phyloP scores from a whole-genome alignment of 345 rosid species.

The Rhodamnia argentea region DNA sequence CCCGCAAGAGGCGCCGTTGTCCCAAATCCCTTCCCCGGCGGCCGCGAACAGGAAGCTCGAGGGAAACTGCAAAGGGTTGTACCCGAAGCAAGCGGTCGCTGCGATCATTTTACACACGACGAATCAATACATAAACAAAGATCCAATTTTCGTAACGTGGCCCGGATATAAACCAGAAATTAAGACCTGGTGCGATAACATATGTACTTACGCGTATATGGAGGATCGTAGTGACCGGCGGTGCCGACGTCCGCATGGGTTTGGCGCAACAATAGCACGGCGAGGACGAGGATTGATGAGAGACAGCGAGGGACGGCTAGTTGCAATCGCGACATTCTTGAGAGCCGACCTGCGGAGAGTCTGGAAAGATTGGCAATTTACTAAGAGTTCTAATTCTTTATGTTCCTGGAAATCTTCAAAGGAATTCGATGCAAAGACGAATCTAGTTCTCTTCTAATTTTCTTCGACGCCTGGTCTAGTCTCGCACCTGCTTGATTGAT shows the following conservation, averaged over 20 bases:
- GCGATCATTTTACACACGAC: not conserved
- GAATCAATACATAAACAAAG: not conserved
- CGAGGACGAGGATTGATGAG: not conserved
- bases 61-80: conserved; percentile 29
- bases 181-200: not conserved
- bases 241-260: conserved; percentile 28
- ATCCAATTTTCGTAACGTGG: not conserved
- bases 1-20: conserved; percentile 56
- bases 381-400: not conserved
- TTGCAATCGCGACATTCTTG: not conserved
- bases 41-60: conserved; percentile 40
- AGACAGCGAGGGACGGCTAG: not conserved
- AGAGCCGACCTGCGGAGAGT: not conserved
- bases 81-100: conserved; percentile 55
- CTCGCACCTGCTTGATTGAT: not conserved
- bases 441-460: not conserved
- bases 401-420: not conserved
- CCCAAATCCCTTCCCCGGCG: conserved; percentile 59
- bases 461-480: not conserved
- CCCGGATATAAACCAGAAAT: rapidly evolving
- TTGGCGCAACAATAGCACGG: not conserved
- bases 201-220: conserved; percentile 31
- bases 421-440: not conserved
- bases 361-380: not conserved
- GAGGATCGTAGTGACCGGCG: conserved; percentile 24